phyloP scores from a whole-genome alignment of 179 eudicot species.

The Sideroxylon spinosum region DNA sequence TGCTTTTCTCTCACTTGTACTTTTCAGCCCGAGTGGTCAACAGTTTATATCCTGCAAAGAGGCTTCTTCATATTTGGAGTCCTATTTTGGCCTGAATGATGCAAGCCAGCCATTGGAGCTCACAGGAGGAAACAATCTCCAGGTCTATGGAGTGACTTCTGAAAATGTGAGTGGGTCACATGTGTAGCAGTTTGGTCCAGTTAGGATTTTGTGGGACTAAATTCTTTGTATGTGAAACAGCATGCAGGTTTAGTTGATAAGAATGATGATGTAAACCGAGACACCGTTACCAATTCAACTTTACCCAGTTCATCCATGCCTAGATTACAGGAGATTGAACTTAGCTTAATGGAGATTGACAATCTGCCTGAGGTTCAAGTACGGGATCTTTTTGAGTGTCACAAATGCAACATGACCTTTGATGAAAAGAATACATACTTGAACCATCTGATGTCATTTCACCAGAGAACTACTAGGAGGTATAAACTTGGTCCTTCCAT shows the following conservation, averaged over 20 bases:
- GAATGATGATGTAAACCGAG: conserved; percentile 6
- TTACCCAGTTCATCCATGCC: conserved; percentile 12
- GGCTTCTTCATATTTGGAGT: conserved; percentile 50
- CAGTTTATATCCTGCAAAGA: conserved; percentile 61
- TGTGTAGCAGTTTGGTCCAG: background rate
- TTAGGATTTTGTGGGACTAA: background rate
- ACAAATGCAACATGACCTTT: conserved; percentile 45
- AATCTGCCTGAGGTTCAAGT: conserved; percentile 48
- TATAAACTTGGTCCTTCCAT: conserved; percentile 38
- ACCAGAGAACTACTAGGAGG: conserved; percentile 45
- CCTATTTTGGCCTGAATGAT: conserved; percentile 39
- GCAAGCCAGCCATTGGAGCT: conserved; percentile 32
- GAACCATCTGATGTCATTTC: conserved; percentile 44
- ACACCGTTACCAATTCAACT: conserved; percentile 9
- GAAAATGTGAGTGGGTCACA: conserved; percentile 29
- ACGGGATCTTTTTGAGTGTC: conserved; percentile 54
- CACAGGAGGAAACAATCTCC: conserved; percentile 30
- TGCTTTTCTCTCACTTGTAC: conserved; percentile 13
- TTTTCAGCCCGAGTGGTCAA: conserved; percentile 60
- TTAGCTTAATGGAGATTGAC: conserved; percentile 39
- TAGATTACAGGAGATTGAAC: conserved; percentile 27
- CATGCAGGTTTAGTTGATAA: conserved; percentile 21
- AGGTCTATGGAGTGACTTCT: conserved; percentile 24
- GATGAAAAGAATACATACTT: conserved; percentile 42
- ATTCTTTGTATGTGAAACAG: conserved; percentile 28